Conservation (phyloP, 768 basidiomycete genomes). For the Basidioascus undulatus region DNA sequence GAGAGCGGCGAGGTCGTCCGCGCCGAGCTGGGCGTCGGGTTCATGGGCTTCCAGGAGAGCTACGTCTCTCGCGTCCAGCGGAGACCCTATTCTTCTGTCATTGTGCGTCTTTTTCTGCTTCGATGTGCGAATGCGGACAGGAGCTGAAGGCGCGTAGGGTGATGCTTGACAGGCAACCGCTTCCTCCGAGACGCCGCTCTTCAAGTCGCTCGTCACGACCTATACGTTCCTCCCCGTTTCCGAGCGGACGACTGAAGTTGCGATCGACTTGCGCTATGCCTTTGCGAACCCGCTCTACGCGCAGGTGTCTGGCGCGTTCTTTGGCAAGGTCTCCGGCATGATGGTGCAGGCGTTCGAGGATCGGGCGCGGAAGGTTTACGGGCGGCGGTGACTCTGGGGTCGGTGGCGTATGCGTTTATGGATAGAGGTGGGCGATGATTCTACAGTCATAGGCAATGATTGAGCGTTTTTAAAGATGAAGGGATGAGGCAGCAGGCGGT, state of each 20-base stretch:
- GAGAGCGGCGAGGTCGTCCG: slow-evolving; percentile 30
- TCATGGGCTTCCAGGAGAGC: slow-evolving; percentile 62
- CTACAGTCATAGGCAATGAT: too few species aligned
- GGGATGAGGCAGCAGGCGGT: too few species aligned
- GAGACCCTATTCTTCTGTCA: slow-evolving; percentile 47
- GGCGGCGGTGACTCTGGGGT: slow-evolving; percentile 18
- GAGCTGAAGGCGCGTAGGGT: background rate
- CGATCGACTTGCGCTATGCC: slow-evolving; percentile 58
- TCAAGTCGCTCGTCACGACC: slow-evolving; percentile 39
- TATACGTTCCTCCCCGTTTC: background rate
- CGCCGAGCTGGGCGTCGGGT: slow-evolving; percentile 70
- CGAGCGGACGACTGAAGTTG: slow-evolving; percentile 42
- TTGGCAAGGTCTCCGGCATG: slow-evolving; percentile 59
- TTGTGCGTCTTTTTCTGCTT: slow-evolving; percentile 27
- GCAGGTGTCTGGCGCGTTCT: slow-evolving; percentile 55
- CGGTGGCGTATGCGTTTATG: too few species aligned
- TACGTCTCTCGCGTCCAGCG: slow-evolving; percentile 71
- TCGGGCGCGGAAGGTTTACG: slow-evolving; percentile 51
- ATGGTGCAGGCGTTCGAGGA: slow-evolving; percentile 88
- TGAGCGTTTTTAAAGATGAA: too few species aligned
- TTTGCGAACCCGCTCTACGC: slow-evolving; percentile 74
- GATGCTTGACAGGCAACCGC: slow-evolving; percentile 33
- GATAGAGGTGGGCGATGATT: too few species aligned
- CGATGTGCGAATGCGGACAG: background rate
- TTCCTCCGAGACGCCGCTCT: slow-evolving; percentile 44